Evolutionary conservation across 2,329 filamentous ascomycete species (phyloP).

Genomic region (Keithomyces neogunnii): DNA sequence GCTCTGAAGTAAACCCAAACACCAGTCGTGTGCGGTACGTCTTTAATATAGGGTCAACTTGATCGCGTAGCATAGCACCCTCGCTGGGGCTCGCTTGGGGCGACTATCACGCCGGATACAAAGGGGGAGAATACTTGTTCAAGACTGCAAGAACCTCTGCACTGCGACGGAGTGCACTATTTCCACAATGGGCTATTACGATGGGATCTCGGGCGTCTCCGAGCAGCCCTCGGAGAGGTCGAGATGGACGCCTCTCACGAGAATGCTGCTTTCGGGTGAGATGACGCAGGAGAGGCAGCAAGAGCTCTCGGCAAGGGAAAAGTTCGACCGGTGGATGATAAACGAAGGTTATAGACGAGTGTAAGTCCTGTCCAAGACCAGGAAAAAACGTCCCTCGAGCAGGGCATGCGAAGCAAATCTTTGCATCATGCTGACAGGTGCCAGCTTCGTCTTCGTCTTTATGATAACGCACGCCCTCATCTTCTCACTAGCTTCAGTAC

Average conservation of each 20-base stretch:
- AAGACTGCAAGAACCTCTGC: not conserved
- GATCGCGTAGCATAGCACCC: not conserved
- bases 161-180: slow-evolving; percentile 9
- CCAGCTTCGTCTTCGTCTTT: slow-evolving; percentile 69
- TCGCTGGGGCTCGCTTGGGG: not conserved
- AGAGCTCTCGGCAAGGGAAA: slow-evolving; percentile 59
- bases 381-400: not conserved
- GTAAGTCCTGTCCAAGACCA: slow-evolving; percentile 37
- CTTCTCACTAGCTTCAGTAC: slow-evolving; percentile 71
- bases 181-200: slow-evolving; percentile 19
- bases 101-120: not conserved
- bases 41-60: not conserved
- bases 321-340: slow-evolving; percentile 80
- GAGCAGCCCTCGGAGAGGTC: slow-evolving; percentile 54
- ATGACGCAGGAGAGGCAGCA: slow-evolving; percentile 68
- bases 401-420: not conserved
- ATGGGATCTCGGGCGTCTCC: slow-evolving; percentile 10
- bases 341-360: slow-evolving; percentile 78
- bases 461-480: slow-evolving; percentile 65
- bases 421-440: not conserved
- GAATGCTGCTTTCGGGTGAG: slow-evolving; percentile 76
- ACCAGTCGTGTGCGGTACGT: not conserved
- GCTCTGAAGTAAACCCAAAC: slow-evolving; percentile 2
- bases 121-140: not conserved
- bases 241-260: slow-evolving; percentile 74